Conservation (phyloP, 257 asterid species). For the Ilex aquifolium region DNA sequence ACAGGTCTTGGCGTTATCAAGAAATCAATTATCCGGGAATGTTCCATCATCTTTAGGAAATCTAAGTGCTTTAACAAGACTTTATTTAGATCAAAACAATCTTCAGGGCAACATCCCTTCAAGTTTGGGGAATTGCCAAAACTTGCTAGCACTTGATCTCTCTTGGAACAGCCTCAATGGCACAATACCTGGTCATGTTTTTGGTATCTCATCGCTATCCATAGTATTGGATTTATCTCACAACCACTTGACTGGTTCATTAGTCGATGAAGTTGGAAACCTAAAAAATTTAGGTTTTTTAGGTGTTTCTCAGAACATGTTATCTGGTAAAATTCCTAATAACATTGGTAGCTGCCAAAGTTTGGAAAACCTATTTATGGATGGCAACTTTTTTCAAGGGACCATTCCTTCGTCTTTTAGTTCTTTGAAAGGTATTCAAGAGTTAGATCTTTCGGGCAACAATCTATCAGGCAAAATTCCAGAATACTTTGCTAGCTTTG, state of each 20-base stretch:
- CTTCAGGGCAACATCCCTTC: neutral
- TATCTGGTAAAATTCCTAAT: conserved; percentile 12
- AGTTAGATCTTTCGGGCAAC: conserved; percentile 8
- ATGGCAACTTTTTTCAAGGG: conserved; percentile 3
- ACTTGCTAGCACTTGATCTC: neutral
- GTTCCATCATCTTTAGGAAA: neutral
- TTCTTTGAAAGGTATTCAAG: neutral
- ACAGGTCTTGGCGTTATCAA: neutral
- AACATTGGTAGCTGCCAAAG: neutral
- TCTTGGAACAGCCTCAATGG: conserved; percentile 3
- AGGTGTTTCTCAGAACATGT: conserved; percentile 10
- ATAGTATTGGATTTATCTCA: neutral
- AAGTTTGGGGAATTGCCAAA: neutral
- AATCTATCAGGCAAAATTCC: conserved; percentile 9
- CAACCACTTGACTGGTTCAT: conserved; percentile 7
- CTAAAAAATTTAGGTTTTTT: conserved; percentile 1
- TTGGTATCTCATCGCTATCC: neutral
- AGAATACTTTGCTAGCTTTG: conserved; percentile 4
- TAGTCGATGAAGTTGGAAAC: conserved; percentile 14
- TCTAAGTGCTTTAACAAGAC: neutral
- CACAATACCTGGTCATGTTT: conserved; percentile 3
- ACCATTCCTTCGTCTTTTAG: conserved; percentile 8
- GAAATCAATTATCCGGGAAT: neutral
- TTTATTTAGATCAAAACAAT: neutral
- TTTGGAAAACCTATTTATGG: neutral